Evolutionary conservation across 2,329 filamentous ascomycete genomes (phyloP), one percentile per base, ranked within the genome.

Genomic region (Fusarium devonianum): DNA sequence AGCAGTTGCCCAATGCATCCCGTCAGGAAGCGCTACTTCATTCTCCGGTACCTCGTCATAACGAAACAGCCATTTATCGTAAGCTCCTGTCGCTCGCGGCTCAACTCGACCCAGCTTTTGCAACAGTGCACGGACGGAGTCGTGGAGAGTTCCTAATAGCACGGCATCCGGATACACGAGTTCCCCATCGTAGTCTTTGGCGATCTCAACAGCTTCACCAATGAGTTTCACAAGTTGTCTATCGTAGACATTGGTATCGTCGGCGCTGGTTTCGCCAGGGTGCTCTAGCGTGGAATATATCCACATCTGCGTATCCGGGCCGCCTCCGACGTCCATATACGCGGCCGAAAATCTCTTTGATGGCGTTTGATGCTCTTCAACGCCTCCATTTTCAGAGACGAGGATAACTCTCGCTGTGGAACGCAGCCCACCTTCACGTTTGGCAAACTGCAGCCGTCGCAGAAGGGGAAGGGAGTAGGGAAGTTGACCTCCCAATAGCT

Each of bases 251-350:
- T 14, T 14, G 4, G 55, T 45, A 4, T 58, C 53, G 1, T 55
- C 51, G 0, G 38, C 23, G 7, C 46, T 42, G 4, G 52, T 19
- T 17, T 37, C 25, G 2, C 40, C 6, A 1, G 53, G 42, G 46
- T 72, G 68, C 50, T 85, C 79, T 3, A 81, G 63, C 0, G 78
- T 79, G 1, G 75, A 77, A 67, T 85, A 89, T 2, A 89, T 62
- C 80, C 82, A 88, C 21, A 84, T 72, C 53, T 88, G 80, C 0
- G 87, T 89, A 64, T 88, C 85, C 0, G 82, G 83, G 0, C 78
- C 76, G 43, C 75, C 76, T 4, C 79, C 79, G 14, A 85, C 75
- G 67, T 90, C 86, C 5, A 87, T 65, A 63, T 85, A 88, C 1
- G 81, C 82, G 1, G 79, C 80, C 1, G 79, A 77, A 63, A 88